Evolutionary conservation across 2,329 filamentous ascomycete species (phyloP), one percentile per base, ranked within the genome.

Genomic region (Phaeosphaeria sp.): DNA sequence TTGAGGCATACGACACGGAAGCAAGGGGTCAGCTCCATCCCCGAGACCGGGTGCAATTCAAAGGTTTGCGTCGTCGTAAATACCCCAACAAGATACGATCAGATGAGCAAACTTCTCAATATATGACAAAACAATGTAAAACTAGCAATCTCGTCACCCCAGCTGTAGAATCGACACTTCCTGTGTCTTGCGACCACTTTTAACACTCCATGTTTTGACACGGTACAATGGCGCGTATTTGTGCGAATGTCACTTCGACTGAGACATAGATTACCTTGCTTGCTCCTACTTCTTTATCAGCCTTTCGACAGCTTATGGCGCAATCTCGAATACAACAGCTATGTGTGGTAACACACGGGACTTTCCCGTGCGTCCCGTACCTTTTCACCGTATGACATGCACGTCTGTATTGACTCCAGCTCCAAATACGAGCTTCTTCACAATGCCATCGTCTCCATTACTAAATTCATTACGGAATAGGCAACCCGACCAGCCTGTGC

Each of bases 301-400:
- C 17, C 36, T 39, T n/a, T 39, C 36, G 15, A 39, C 17, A 15
- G 1, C 15, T 13, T n/a, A 17, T 15, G 15, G 36, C 36, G 36
- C 36, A 39, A 4, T 39, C 36, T 39, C 36, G 36, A n/a, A 39
- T 7, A 15, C 17, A 39, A 17, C 15, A 13, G 36, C 11, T 39
- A 17, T 39, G 36, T 39, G 36, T 39, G 36, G 15, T 39, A 17
- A 39, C 36, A 39, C 36, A n/a, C 36, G 36, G 36, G 15, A 17
- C 36, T 39, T n/a, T 39, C n/a, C 50, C 39, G n/a, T 22, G 41
- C 50, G 39, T 20, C 33, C 39, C 50, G 39, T 44, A 52, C 50
- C 39, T 46, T 42, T 52, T 44, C 23, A 22, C 50, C 50, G 23
- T 23, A 52, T 30, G 10, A 30, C 46, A 33, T 49, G 46, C 25